Evolutionary conservation across 2,329 filamentous ascomycete species (phyloP).

Genomic region (Calonectria pseudoturangicola): DNA sequence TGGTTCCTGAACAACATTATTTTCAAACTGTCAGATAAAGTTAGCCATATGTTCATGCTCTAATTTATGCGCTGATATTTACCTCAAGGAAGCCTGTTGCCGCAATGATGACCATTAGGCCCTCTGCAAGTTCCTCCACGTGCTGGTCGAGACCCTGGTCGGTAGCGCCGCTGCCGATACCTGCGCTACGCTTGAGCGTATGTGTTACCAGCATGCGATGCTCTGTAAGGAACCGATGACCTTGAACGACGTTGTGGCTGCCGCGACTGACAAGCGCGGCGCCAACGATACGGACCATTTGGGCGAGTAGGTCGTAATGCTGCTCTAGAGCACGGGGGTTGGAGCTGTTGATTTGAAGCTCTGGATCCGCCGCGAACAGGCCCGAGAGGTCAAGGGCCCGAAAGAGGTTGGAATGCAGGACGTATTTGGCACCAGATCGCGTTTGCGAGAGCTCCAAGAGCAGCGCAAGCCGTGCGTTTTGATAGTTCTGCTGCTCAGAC

Average conservation of each 20-base stretch:
- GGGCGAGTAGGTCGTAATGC: conserved; percentile 89
- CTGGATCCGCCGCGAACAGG: conserved; percentile 93
- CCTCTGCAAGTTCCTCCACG: conserved; percentile 86
- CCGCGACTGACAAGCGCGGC: conserved; percentile 89
- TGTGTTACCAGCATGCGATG: conserved; percentile 90
- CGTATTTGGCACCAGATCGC: conserved; percentile 86
- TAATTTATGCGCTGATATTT: conserved; percentile 56
- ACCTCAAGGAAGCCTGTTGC: conserved; percentile 92
- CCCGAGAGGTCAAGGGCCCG: conserved; percentile 85
- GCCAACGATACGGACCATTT: conserved; percentile 87
- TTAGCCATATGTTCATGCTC: conserved; percentile 41
- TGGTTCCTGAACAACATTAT: conserved; percentile 59
- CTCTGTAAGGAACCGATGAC: conserved; percentile 85
- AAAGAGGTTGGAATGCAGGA: conserved; percentile 94
- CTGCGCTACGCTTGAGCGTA: conserved; percentile 91
- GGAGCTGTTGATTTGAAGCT: conserved; percentile 87
- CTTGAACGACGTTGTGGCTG: conserved; percentile 87
- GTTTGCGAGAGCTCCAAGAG: conserved; percentile 90
- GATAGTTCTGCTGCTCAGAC: conserved; percentile 69
- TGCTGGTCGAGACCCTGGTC: conserved; percentile 72
- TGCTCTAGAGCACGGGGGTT: conserved; percentile 82
- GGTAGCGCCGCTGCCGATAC: conserved; percentile 75
- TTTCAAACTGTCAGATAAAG: conserved; percentile 62
- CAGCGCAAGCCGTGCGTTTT: conserved; percentile 85
- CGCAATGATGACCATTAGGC: conserved; percentile 87